Evolutionary conservation across 1,139 yeast species (phyloP), one percentile per base, ranked within the genome.

Genomic region (Pneumocystis oryctolagi): DNA sequence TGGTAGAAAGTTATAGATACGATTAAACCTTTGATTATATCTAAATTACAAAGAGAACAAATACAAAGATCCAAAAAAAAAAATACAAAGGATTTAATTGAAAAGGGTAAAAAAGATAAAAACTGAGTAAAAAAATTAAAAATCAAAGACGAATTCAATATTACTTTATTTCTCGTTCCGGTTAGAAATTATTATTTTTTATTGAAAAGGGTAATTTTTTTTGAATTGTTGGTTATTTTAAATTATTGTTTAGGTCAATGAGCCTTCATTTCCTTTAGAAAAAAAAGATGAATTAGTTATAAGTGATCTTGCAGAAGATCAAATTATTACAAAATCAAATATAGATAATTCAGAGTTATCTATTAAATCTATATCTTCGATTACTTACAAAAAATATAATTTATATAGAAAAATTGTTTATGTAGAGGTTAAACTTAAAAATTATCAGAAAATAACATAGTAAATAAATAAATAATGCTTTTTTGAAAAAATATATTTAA

Each of bases 31-130:
- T 31, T 62, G 53, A 40, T 64, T 18, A 30, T 62, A 18, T 53
- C 61, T 37, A 64, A 62, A 32, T 37, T 64, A 37, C 35, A 59
- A 20, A 64, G 62, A 64, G 65, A 64, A 20, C 28, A 55, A 5
- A 58, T 20, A 14, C 40, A 59, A 57, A 62, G 39, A 20, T 28
- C 5, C 6, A 47, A 47, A 47, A 47, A 47, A 47, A 37, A 37
- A 5, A 60, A 57, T 42, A 40, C 61, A 20, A 47, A 60, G 47
- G 65, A 64, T 40, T 34, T 59, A 20, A 58, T 63, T 30, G 56
- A 61, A 35, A 37, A 35, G 5, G 53, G 64, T 59, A 42, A 4
- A 55, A 35, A 37, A 14, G n/a, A 40, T 37, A 37, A 37, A 35
- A 37, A 37, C 6, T 37, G 16, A 16, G 6, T 37, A 37, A 37